Base-by-base conservation (phyloP, 2,329 filamentous ascomycete species). In the Pseudohalonectria lignicola region DNA sequence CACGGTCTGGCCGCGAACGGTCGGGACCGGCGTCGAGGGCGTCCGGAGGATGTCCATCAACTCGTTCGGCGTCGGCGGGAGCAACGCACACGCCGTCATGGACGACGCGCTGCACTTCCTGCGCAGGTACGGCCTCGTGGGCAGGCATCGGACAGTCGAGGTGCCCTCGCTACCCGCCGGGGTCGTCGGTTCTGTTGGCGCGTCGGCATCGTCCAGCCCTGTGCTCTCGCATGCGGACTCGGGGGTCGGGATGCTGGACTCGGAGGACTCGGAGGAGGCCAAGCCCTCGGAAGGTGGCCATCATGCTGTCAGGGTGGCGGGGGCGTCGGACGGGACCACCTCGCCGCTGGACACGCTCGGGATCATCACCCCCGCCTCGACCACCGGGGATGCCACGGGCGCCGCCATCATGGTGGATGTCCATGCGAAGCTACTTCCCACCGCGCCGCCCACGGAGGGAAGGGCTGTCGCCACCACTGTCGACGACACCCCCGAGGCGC, bases 61-160 rank as follows among this genome's bases (percentile, higher is more conserved):
- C 38, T 48, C 44, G 17, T 59, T 56, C 35, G 55, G 55, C 9
- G 53, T 46, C 38, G 55, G 55, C 15, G 54, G 55, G 8, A 47
- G 46, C 18, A 57, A 58, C 18, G 50, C 45, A 8, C 53, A 57
- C 31, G 42, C 47, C 12, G 45, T 49, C 29, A 28, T 53, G 15
- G 47, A 51, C 29, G 42, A 41, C 9, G 40, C 36, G 11, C 21
- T 32, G 6, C 26, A 33, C 28, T 39, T 36, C 19, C 12, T 39
- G 8, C 30, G 16, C 8, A 10, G 15, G 8, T 34, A 41, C n/a
- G 15, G 33, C 13, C n/a, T 42, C n/a, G 8, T 39, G 12, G 40
- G 40, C 15, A 36, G 28, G 17, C 40, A 42, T 29, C 40, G 40
- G 9, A 42, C 40, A 11, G 19, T 39, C 12, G n/a, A 9, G 4